A percentile compares a stretch with the other conserved stretches of the same genome.
phyloP scores from a whole-genome alignment of 306 rosid genomes.

The Chamaecrista fasciculata region DNA sequence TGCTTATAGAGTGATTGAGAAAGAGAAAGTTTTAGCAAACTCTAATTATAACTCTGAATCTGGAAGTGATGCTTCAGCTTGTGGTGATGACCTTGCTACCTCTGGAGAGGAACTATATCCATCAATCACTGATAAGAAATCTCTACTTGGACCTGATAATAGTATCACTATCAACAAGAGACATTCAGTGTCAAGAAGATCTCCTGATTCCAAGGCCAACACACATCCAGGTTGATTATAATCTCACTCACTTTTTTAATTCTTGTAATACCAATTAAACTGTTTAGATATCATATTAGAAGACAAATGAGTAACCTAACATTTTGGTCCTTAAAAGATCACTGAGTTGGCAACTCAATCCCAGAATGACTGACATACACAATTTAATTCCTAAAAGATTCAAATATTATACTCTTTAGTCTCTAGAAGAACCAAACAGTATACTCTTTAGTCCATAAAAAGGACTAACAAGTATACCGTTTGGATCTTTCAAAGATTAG shows the following conservation, averaged over 20 bases:
- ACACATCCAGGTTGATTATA: slow-evolving; percentile 51
- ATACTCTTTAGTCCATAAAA: too few relatives aligned
- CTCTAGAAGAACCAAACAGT: too few relatives aligned
- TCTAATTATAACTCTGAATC: slow-evolving; percentile 71
- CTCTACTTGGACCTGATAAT: slow-evolving; percentile 41
- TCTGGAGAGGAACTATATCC: slow-evolving; percentile 62
- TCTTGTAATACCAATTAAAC: slow-evolving; percentile 14
- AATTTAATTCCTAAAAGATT: too few relatives aligned
- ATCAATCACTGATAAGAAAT: slow-evolving; percentile 43
- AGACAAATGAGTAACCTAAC: too few relatives aligned
- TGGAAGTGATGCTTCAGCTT: slow-evolving; percentile 77
- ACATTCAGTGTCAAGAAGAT: slow-evolving; percentile 35
- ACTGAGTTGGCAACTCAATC: too few relatives aligned
- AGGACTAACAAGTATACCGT: too few relatives aligned
- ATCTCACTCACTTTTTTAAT: background rate
- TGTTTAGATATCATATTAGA: background rate
- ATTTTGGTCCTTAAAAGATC: too few relatives aligned
- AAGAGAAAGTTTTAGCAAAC: slow-evolving; percentile 41
- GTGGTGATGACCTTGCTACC: slow-evolving; percentile 61
- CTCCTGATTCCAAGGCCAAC: slow-evolving; percentile 40
- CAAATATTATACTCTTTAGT: too few relatives aligned
- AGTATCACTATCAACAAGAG: slow-evolving; percentile 29
- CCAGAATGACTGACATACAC: too few relatives aligned
- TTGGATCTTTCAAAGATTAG: too few relatives aligned
- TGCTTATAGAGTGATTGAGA: slow-evolving; percentile 59